Conservation (phyloP, 805 yeast species). For the Pichia sporocuriosa region DNA sequence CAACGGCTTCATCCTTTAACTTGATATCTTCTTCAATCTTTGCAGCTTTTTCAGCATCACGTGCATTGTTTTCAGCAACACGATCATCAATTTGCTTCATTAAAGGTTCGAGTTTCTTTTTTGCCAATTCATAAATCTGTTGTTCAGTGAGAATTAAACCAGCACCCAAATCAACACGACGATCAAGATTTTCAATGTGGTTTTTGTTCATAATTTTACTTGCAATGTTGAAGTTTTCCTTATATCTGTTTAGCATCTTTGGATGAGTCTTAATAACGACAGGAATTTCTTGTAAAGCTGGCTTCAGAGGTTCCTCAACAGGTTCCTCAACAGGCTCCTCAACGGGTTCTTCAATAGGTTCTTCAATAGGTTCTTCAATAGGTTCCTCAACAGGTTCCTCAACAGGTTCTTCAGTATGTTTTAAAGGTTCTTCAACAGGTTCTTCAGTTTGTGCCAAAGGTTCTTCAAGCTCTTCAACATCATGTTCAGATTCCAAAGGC, state of each 20-base stretch:
- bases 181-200: constrained; percentile 41
- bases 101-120: constrained; percentile 48
- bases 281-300: constrained; percentile 26
- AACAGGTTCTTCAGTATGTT: too few species aligned
- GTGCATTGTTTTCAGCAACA: constrained; percentile 33
- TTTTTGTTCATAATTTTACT: constrained; percentile 37
- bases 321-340: constrained; percentile 2
- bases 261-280: constrained; percentile 35
- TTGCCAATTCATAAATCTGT: constrained; percentile 50
- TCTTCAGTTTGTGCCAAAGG: too few species aligned
- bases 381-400: too few species aligned
- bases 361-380: constrained; percentile 2
- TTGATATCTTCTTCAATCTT: constrained; percentile 26
- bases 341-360: constrained; percentile 1
- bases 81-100: constrained; percentile 44
- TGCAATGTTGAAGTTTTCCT: constrained; percentile 44
- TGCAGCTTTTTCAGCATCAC: constrained; percentile 26
- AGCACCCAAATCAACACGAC: constrained; percentile 45
- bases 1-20: constrained; percentile 25
- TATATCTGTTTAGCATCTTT: constrained; percentile 39
- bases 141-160: constrained; percentile 49
- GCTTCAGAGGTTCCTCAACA: not conserved
- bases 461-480: too few species aligned
- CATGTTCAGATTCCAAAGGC: too few species aligned
- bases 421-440: too few species aligned